Evolutionary conservation across 192 early-diverging fungal genomes (phyloP), one percentile per base, ranked within the genome.

Genomic region (Backusella tarrabulga): DNA sequence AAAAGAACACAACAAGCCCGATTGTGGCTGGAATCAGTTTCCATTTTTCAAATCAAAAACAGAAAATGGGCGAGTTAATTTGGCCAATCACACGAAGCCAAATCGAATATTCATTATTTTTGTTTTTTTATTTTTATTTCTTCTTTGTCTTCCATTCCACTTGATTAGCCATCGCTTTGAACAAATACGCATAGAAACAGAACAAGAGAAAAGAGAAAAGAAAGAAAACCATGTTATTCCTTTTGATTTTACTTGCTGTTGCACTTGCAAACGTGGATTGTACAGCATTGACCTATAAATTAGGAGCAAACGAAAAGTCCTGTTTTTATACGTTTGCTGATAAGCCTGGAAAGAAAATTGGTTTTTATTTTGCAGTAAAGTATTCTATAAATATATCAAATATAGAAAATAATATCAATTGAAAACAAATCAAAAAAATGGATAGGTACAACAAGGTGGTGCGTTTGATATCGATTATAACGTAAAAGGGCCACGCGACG

Each of bases 391-490:
- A 46, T 29, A n/a, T 32, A 32, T 68, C 26, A 34, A 4, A 7
- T 15, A 50, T 15, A 72, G 3, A 4, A 15, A 8, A 41, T 1
- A 40, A 5, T 36, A 38, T 21, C 40, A 42, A 36, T 71, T 26
- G 21, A n/a, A 26, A 71, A 38, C 6, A 40, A 35, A 54, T 34
- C 9, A 40, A 44, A 44, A 44, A 44, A 44, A 17, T 44, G 42
- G 14, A n/a, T 40, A 97, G 96, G 97, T 97, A 38, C 98, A 99
- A 88, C 88, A 90, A 63, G 98, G 98, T 32, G 98, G 98, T 74
- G 88, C 92, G 41, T 99, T 98, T 81, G 98, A 99, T 81, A 92
- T 99, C 56, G 98, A 99, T 85, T 97, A 93, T 73, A 90, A 93
- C 34, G 93, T 98, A 34, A 91, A 85, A 56, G 94, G 89, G 34